phyloP scores from a whole-genome alignment of 192 early-diverging fungal species.

The Backusella parvicylindrica region DNA sequence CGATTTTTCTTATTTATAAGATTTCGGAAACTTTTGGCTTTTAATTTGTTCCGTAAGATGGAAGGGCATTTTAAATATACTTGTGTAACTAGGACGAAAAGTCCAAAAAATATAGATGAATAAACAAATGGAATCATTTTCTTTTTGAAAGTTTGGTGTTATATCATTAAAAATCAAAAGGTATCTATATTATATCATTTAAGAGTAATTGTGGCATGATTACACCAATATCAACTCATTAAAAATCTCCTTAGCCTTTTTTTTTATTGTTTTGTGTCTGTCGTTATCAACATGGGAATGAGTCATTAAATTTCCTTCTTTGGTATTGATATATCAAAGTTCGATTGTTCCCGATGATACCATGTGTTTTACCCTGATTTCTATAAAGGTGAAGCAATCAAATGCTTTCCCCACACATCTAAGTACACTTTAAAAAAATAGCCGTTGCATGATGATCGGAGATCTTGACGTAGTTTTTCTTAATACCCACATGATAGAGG shows the following conservation, averaged over 20 bases:
- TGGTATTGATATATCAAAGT: background rate
- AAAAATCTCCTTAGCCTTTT: background rate
- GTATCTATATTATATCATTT: background rate
- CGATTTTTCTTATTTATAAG: background rate
- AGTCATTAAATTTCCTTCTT: background rate
- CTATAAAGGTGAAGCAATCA: background rate
- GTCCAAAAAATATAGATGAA: background rate
- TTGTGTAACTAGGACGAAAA: background rate
- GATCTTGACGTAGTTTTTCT: background rate
- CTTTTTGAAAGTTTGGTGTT: background rate
- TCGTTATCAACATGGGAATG: background rate
- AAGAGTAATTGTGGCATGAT: background rate
- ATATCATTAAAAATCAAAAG: background rate
- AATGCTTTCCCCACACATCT: background rate
- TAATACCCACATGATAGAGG: background rate
- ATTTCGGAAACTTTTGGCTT: background rate
- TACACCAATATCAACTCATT: background rate
- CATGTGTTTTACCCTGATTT: background rate
- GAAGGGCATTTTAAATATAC: background rate
- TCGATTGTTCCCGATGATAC: background rate
- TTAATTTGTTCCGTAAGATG: background rate
- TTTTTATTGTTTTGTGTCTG: background rate
- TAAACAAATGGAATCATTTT: background rate
- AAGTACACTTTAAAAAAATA: background rate
- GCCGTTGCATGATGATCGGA: background rate